phyloP scores from a whole-genome alignment of 2,329 filamentous ascomycete genomes.

The Colletotrichum sp. region DNA sequence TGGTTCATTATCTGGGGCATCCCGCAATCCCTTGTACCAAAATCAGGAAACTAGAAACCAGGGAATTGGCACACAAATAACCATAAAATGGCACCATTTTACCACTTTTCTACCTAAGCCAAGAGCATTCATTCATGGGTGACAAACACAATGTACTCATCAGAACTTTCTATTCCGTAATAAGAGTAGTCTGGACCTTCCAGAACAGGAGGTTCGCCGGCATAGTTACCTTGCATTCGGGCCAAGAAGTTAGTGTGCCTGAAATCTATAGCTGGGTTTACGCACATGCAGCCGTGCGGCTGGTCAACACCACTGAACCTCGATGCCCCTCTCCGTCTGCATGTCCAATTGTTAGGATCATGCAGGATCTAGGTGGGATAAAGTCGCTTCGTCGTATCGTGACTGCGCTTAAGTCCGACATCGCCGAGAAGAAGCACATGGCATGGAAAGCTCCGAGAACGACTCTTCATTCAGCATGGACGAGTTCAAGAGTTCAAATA shows the following conservation, averaged over 20 bases:
- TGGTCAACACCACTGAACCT: neutral
- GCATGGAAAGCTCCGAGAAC: neutral
- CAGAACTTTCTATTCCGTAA: neutral
- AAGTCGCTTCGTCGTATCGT: neutral
- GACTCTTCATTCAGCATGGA: neutral
- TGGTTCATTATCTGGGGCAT: neutral
- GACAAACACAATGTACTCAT: neutral
- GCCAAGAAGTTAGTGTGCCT: neutral
- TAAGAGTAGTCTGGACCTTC: neutral
- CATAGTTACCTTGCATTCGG: neutral
- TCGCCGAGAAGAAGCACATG: neutral
- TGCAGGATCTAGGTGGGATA: neutral
- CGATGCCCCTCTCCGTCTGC: neutral
- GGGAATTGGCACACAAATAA: neutral
- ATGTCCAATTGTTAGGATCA: neutral
- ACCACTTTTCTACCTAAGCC: neutral
- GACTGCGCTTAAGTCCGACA: neutral
- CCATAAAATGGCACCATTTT: neutral
- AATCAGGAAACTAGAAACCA: neutral
- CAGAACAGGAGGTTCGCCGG: neutral
- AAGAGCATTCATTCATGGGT: neutral
- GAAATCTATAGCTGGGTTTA: fast-evolving
- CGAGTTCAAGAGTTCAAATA: neutral
- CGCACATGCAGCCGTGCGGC: neutral
- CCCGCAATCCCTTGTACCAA: neutral